Base-by-base conservation (phyloP, 192 early-diverging fungal genomes). In the Martensiomyces pterosporus region DNA sequence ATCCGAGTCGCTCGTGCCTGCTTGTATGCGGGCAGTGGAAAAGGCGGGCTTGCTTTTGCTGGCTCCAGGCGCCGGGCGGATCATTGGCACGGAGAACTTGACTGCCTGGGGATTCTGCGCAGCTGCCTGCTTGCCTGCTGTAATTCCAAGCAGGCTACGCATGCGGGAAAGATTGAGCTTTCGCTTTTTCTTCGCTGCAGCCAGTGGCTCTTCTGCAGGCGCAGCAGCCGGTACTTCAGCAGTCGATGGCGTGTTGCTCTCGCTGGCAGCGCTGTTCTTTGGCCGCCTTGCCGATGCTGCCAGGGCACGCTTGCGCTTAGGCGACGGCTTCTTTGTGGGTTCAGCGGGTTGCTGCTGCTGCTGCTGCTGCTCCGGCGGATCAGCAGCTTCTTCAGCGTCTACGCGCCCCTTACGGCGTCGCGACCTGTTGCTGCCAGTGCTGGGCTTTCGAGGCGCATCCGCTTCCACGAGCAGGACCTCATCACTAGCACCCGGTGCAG, bases 141-240 rank as follows among this genome's bases (percentile, higher is more conserved):
- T 23, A 32, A 64, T 52, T 13, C 68, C 68, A 50, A 64, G 48
- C 37, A 72, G 40, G 39, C 40, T 66, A 27, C 63, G 63, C 63
- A 73, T 73, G 46, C 69, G 69, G 12, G 45, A 55, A 16, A 73
- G 54, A 32, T 73, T 73, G 21, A 73, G 62, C 47, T 66, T 65
- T 45, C 69, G 69, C 39, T 73, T 73, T 47, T 73, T 73, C 47
- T 73, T 73, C 39, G 35, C 29, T 17, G 51, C 35, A 21, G 17
- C 23, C 14, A 26, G n/a, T 4, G 18, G 33, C 12, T 27, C 34
- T 14, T 25, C 10, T 17, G 49, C 18, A 19, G 2, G 22, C 5
- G 32, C 9, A 4, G 35, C 9, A 12, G 37, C 29, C 25, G 19
- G 24, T 14, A 39, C 25, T 19, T 42, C 43, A 40, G 39, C 39